phyloP scores from a whole-genome alignment of 331 rosid genomes.

The Dryas integrifolia region DNA sequence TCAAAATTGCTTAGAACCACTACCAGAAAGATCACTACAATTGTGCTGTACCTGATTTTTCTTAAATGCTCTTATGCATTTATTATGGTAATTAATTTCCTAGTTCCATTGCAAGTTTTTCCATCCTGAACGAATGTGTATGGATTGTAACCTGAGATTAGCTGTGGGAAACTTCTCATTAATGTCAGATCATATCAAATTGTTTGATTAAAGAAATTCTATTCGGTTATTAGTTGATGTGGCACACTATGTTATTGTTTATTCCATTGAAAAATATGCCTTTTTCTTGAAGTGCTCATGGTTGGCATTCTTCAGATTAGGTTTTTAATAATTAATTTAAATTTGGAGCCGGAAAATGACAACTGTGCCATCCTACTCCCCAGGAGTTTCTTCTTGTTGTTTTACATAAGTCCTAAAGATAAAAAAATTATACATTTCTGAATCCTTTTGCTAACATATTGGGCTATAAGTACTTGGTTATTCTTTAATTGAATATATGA shows the following conservation, averaged over 20 bases:
- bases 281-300: neutral
- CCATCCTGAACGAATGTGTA: neutral
- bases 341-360: neutral
- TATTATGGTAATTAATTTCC: neutral
- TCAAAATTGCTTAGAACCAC: neutral
- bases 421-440: neutral
- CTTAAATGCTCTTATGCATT: neutral
- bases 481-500: neutral
- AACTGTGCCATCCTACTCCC: neutral
- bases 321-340: neutral
- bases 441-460: neutral
- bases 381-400: neutral
- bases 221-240: neutral
- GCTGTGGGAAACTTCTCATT: neutral
- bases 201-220: neutral
- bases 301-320: neutral
- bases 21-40: neutral
- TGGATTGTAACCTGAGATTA: neutral
- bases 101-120: neutral
- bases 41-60: neutral
- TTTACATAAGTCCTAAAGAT: neutral
- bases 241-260: neutral
- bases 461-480: neutral
- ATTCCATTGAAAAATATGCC: neutral
- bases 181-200: neutral